Evolutionary conservation across 139 green algal species (phyloP), one percentile per base, ranked within the genome.

Genomic region (Asterochloris erici): DNA sequence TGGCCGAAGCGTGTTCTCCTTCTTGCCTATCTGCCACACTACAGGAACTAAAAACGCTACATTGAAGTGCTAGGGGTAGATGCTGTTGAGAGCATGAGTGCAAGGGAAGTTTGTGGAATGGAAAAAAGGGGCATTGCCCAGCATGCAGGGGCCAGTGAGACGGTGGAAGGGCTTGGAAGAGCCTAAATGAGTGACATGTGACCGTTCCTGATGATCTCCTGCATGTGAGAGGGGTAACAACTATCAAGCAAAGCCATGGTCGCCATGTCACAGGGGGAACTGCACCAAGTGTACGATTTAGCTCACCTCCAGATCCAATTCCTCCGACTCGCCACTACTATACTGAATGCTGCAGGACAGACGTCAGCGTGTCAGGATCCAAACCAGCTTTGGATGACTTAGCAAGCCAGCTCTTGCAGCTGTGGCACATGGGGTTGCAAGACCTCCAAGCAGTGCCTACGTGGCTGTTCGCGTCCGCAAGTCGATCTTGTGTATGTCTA

Each of bases 191-290:
- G 73, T 17, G 86, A 91, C 91, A 97, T 95, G 83, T 98, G 93
- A 17, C 88, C 90, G n/a, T 97, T 92, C 0, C 84, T 75, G 12
- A 97, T 91, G 54, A 96, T 94, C 71, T 98, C 94, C 26, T 94
- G 38, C 38, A 54, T 54, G 38, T 54, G 38, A 6, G 6, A 54
- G 38, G 38, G 38, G 38, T 54, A 2, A n/a, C 38, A 54, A 6
- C 38, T 6, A 6, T 54, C 38, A 54, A 54, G 38, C 38, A 54
- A 54, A 54, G 38, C 38, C 38, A 54, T 54, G 38, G 4, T 6
- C 2, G 38, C 38, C 38, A 54, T 54, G 4, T 54, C 38, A 54
- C 6, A 6, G 6, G 38, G 38, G 38, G 38, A 6, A 54, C 38
- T 54, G 38, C 38, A 54, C 38, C 38, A 54, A 54, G 2, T 54